Evolutionary conservation across 768 basidiomycete genomes (phyloP), one percentile per base, ranked within the genome.

Genomic region (Candolleomyces aberdarensis): DNA sequence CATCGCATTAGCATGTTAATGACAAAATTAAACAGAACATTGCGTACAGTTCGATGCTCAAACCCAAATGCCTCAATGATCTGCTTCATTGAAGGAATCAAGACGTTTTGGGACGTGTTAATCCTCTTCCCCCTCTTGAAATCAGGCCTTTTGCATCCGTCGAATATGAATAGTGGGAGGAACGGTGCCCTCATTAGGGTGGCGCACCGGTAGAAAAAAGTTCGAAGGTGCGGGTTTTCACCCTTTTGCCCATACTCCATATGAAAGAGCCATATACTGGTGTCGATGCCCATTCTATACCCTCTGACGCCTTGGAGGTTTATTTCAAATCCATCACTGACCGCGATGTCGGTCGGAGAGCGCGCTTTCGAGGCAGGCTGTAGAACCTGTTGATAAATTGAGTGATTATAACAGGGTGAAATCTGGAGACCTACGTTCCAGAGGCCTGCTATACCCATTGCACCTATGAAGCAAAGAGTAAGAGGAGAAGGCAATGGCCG

Each of bases 111-210:
- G 7, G 83, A 80, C 44, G 82, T 83, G 43, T 84, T 83, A 32
- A 91, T 84, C 43, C 83, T 82, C 74, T 91, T 91, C 1, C 87
- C 88, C 40, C 91, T 82, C 75, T 97, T 97, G 64, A 89, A 72
- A 20, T 84, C 82, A 3, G 94, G 94, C 62, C 95, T 83, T 62
- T 87, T 83, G 0, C 91, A 91, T 0, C 94, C 94, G 72, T 97
- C 94, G 69, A 96, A 97, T 4, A 96, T 91, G 71, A 96, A 96
- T 11, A 97, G 81, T 0, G 93, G 93, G 11, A 94, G 80, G 64
- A 96, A 86, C 0, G 94, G 93, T 5, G 86, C 81, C 58, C 81
- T 83, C 72, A 92, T 84, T 3, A 97, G 82, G 20, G 84, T 85
- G 43, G 88, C 85, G 71, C 92, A 93, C 49, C 91, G 89, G 72